Evolutionary conservation across 2,329 filamentous ascomycete species (phyloP).

Genomic region (Trichoderma gracile): DNA sequence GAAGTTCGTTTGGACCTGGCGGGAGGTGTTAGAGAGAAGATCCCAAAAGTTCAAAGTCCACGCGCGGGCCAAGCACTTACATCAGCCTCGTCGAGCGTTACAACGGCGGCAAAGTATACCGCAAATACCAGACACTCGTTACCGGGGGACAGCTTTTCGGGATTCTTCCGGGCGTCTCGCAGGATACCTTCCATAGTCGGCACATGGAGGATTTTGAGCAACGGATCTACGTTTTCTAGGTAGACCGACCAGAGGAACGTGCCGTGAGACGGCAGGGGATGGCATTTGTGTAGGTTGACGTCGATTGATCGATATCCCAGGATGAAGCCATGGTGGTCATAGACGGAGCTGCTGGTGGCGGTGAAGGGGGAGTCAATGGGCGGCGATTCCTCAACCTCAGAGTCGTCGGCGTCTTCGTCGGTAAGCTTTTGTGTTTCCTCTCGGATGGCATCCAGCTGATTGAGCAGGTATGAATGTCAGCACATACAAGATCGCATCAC

Average conservation of each 20-base stretch:
- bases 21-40: background rate
- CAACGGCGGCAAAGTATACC: constrained; percentile 60
- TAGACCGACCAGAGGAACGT: constrained; percentile 69
- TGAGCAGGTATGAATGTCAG: background rate
- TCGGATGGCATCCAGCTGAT: constrained; percentile 46
- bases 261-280: constrained; percentile 66
- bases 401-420: constrained; percentile 50
- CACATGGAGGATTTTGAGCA: constrained; percentile 70
- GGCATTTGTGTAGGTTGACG: constrained; percentile 64
- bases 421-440: constrained; percentile 51
- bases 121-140: constrained; percentile 66
- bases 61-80: constrained; percentile 41
- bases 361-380: constrained; percentile 46
- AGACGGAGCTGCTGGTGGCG: constrained; percentile 34
- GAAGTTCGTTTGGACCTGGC: constrained; percentile 43
- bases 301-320: constrained; percentile 72
- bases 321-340: constrained; percentile 70
- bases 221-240: constrained; percentile 71
- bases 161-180: constrained; percentile 59
- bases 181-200: constrained; percentile 65
- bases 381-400: constrained; percentile 60
- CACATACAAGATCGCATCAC: no score
- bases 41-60: no score
- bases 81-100: constrained; percentile 61
- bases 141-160: constrained; percentile 56